phyloP scores from a whole-genome alignment of 2,329 filamentous ascomycete genomes.

The Phoma herbarum region DNA sequence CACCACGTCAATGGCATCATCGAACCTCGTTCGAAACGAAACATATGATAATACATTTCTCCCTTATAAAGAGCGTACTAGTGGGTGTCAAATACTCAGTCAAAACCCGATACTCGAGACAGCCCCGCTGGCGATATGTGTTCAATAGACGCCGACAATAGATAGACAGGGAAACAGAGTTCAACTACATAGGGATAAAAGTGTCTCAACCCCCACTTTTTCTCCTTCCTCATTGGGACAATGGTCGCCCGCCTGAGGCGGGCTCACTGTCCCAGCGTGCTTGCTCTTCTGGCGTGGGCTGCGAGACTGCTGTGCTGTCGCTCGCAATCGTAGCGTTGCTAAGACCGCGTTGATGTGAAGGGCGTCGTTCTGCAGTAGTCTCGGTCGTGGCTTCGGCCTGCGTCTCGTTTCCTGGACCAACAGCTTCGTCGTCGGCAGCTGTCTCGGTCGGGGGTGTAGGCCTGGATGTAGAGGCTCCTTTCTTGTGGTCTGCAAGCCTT shows the following conservation, averaged over 20 bases:
- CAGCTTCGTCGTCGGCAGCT: not conserved
- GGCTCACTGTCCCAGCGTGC: constrained; percentile 36
- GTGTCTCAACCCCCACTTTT: not conserved
- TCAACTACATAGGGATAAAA: not conserved
- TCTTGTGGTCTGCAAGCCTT: constrained; percentile 27
- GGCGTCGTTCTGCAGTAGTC: constrained; percentile 30
- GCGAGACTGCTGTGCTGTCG: constrained; percentile 47
- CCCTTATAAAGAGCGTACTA: constrained; percentile 29
- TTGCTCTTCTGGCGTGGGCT: constrained; percentile 46
- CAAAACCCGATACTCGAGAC: not conserved
- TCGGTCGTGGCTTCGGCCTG: constrained; percentile 3
- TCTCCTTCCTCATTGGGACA: constrained; percentile 23
- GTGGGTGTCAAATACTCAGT: constrained; percentile 26
- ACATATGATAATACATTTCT: constrained; percentile 15
- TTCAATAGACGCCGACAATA: constrained; percentile 7
- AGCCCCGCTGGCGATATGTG: constrained; percentile 3
- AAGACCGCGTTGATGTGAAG: constrained; percentile 43
- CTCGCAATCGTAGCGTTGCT: constrained; percentile 47
- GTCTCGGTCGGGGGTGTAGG: constrained; percentile 3
- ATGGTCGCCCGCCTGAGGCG: constrained; percentile 12
- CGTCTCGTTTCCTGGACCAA: not conserved
- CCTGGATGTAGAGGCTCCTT: not conserved
- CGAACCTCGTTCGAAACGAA: not conserved
- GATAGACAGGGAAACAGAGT: not conserved
- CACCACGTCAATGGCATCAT: not conserved